phyloP scores from a whole-genome alignment of 768 basidiomycete species.

The Sarcodon sp. region DNA sequence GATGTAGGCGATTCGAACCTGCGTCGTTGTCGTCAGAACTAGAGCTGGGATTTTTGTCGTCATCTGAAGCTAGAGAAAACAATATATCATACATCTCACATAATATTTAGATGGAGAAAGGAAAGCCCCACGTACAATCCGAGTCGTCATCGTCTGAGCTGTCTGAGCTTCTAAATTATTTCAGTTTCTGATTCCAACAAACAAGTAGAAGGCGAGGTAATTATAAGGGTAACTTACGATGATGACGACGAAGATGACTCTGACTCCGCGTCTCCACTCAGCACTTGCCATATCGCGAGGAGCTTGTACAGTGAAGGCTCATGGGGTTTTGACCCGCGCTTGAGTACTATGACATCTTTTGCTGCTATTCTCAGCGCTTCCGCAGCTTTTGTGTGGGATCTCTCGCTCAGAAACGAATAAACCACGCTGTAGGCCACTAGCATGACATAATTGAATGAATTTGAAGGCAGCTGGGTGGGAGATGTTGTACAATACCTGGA shows the following conservation, averaged over 20 bases:
- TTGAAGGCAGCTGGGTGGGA: constrained; percentile 1
- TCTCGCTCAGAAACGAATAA: constrained; percentile 57
- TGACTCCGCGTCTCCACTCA: constrained; percentile 4
- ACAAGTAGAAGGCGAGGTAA: background rate
- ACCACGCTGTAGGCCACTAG: constrained; percentile 69
- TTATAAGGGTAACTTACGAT: constrained; percentile 1
- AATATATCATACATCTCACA: background rate
- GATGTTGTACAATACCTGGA: no score
- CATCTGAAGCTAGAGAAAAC: background rate
- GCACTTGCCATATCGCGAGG: constrained; percentile 48
- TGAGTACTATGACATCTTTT: constrained; percentile 44
- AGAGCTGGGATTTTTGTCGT: background rate
- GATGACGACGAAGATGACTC: constrained; percentile 10
- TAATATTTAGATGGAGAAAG: background rate
- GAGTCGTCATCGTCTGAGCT: constrained; percentile 11
- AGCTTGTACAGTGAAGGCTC: constrained; percentile 54
- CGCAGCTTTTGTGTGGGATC: constrained; percentile 58
- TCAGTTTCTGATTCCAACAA: constrained; percentile 2
- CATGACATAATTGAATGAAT: background rate
- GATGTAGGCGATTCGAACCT: no score
- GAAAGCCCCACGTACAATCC: constrained; percentile 7
- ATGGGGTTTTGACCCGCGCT: constrained; percentile 33
- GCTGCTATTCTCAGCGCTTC: constrained; percentile 64
- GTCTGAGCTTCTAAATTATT: constrained; percentile 2
- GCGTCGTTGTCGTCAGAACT: no score